Conservation (phyloP, 2,329 filamentous ascomycete genomes). For the Periconia digitata region DNA sequence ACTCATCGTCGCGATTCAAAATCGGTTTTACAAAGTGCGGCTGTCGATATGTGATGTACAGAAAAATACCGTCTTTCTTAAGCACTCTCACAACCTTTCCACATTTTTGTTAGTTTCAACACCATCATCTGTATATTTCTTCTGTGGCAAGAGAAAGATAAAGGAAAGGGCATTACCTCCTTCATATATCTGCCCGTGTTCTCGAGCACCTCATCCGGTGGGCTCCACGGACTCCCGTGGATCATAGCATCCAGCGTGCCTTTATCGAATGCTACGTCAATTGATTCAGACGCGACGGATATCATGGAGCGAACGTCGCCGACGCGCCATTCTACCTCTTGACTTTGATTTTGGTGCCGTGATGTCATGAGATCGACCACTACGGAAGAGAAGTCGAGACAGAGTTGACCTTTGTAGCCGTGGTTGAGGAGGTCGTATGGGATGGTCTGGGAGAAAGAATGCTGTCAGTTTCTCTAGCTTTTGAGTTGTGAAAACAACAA, state of each 20-base stretch:
- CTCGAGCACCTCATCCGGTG: constrained; percentile 51
- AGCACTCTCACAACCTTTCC: constrained; percentile 51
- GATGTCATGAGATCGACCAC: constrained; percentile 57
- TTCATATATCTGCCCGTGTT: constrained; percentile 54
- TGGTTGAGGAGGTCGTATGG: constrained; percentile 51
- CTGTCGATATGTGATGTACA: constrained; percentile 49
- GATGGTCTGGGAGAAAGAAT: no score
- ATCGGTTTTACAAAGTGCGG: constrained; percentile 36
- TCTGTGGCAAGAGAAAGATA: background rate
- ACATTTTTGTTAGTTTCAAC: no score
- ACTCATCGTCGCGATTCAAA: constrained; percentile 21
- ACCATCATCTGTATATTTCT: background rate
- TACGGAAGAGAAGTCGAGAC: constrained; percentile 58
- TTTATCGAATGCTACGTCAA: constrained; percentile 63
- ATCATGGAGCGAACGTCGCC: constrained; percentile 57
- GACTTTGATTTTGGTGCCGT: constrained; percentile 42
- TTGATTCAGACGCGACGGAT: constrained; percentile 40
- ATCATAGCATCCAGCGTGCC: constrained; percentile 60
- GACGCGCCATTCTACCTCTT: constrained; percentile 52
- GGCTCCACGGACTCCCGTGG: constrained; percentile 56
- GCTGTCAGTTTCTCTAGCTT: no score
- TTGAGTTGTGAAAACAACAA: no score
- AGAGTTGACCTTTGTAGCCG: constrained; percentile 57
- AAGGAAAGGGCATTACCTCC: constrained; percentile 52
- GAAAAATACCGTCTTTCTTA: constrained; percentile 51